These are phyloP conservation scores for Aspergillus ostianus DNA, from an alignment of 495 filamentous ascomycete genomes.

Conservation along the genomic window DNA sequence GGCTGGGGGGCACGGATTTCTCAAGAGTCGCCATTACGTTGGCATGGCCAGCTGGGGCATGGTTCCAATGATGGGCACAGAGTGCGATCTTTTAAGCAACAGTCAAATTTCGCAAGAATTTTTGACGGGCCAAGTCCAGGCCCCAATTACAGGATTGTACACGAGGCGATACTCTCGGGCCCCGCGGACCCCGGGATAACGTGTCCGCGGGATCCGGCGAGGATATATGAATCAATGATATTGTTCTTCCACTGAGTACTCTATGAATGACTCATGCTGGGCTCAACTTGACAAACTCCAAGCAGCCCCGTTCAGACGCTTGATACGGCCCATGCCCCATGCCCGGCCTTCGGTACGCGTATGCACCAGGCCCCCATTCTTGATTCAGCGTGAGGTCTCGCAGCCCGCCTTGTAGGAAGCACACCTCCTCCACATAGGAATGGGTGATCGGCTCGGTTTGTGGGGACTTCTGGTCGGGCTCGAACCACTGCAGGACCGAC, in stretches of 20 bases:
- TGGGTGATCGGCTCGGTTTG: conserved; percentile 22
- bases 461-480: not conserved
- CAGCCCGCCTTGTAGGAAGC: conserved; percentile 24
- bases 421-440: conserved; percentile 28
- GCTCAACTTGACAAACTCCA: not conserved
- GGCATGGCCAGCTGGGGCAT: too few relatives aligned
- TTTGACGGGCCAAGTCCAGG: too few relatives aligned
- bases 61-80: too few relatives aligned
- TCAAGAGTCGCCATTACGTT: not conserved
- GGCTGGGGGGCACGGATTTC: not conserved
- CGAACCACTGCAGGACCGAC: not conserved
- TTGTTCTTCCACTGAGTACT: too few relatives aligned
- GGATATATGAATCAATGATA: too few relatives aligned
- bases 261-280: not conserved
- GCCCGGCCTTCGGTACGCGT: not conserved
- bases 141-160: too few relatives aligned
- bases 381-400: conserved; percentile 22
- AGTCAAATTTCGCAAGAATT: too few relatives aligned
- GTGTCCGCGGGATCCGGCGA: too few relatives aligned
- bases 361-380: conserved; percentile 14
- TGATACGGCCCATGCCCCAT: not conserved
- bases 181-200: too few relatives aligned
- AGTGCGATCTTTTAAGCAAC: too few relatives aligned
- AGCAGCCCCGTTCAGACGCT: not conserved
- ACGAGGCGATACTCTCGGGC: too few relatives aligned